Base-by-base conservation (phyloP, 805 yeast species). In the Tetrapisispora namnaoensis region DNA sequence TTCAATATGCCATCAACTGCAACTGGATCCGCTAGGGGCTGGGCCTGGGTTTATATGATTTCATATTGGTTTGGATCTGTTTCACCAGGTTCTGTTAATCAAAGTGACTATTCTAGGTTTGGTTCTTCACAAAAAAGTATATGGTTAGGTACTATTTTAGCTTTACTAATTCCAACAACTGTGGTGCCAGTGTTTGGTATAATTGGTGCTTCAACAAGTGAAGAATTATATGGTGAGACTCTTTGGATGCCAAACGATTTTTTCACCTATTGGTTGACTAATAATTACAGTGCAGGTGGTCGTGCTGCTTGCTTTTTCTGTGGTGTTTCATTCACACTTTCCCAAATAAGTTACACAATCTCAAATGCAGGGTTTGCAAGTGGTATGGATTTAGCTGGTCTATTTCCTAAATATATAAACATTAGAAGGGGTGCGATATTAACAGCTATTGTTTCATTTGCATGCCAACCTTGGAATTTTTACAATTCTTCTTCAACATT, bases 161-260 rank as follows among this genome's bases (percentile, higher is more conserved):
- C 67, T 2, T 53, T 67, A 32, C 55, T 66, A 45, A 55, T 67
- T 30, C 71, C 71, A 42, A 67, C 76, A 1, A 68, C 74, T 20
- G 48, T 72, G 36, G 69, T 73, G 28, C 76, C 76, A 3, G 57
- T 72, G 11, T 68, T 71, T 57, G 75, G 75, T 53, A 61, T 73
- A 41, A 58, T 72, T 43, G 70, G 73, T 28, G 73, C 74, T 1
- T 70, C 74, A 14, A 64, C 72, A 11, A 62, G 69, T 21, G 51
- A 59, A 37, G 60, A 62, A 40, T 51, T 63, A 17, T 73, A 72
- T 52, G 71, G 68, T 30, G 53, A 51, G 28, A 58, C 60, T 45
- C 60, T 50, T 37, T 70, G 75, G 75, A 55, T 55, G 52, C 75
- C 75, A 40, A 62, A 55, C 53, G 69, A 65, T 46, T 59, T 70